Evolutionary conservation across 2,329 filamentous ascomycete species (phyloP).

Genomic region (Akanthomyces uredinophilus): DNA sequence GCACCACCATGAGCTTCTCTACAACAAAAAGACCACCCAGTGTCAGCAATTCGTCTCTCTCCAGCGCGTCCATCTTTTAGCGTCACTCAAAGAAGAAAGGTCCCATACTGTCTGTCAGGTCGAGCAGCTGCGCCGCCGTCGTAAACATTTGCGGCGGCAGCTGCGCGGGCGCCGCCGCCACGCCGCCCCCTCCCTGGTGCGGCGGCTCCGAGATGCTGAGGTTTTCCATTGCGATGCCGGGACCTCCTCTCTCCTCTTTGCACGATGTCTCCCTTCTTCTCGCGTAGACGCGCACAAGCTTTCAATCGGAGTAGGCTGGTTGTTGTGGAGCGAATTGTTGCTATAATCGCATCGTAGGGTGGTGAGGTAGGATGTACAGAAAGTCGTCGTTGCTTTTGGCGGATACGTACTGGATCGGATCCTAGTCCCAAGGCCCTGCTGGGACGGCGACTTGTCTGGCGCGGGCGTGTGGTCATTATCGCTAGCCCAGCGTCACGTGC

Average conservation of each 20-base stretch:
- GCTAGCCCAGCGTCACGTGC: conserved; percentile 4
- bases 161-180: conserved; percentile 48
- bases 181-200: conserved; percentile 32
- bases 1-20: conserved; percentile 92
- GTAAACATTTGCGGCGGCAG: conserved; percentile 96
- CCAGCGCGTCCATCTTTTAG: background rate
- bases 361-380: background rate
- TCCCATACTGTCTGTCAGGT: conserved; percentile 92
- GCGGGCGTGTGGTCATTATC: background rate
- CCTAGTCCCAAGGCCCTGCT: background rate
- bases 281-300: too few species aligned
- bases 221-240: conserved; percentile 43
- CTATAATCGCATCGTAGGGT: conserved; percentile 10
- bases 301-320: background rate
- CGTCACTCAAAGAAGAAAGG: conserved; percentile 2
- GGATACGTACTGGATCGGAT: background rate
- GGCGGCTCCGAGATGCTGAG: conserved; percentile 45
- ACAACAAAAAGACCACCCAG: conserved; percentile 24
- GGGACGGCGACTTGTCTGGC: background rate
- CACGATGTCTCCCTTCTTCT: background rate
- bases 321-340: background rate
- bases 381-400: background rate
- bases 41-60: conserved; percentile 18
- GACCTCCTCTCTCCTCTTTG: conserved; percentile 5
- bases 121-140: conserved; percentile 89